Evolutionary conservation across 495 filamentous ascomycete species (phyloP), one percentile per base, ranked within the genome.

Genomic region (Durotheca rogersii): DNA sequence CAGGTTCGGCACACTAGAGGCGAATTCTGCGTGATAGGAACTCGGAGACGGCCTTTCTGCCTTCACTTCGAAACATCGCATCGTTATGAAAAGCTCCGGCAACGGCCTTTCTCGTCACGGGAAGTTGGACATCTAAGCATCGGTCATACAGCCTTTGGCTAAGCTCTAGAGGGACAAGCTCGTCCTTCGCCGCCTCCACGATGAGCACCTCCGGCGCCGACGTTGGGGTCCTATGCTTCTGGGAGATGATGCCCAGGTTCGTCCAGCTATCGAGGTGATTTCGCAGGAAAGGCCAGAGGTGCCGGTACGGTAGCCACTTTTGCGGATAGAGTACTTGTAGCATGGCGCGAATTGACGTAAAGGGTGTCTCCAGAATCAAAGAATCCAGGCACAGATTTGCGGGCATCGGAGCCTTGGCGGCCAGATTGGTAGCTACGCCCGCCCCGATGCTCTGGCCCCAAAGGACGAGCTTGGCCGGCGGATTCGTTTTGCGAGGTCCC

Each of bases 361-460:
- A 90, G 2, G 89, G 88, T 0, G 88, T 90, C 56, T 93, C 88
- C 7, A 92, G 72, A 9, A 92, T 67, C 41, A 93, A 37, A 3
- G 76, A 78, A 6, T 60, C 57, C 3, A 84, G 64, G 0, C 62
- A 57, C 30, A 64, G 29, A 27, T 61, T 53, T 6, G 34, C 23
- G 7, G 60, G 60, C 11, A 62, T 54, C 30, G 35, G 34, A 61
- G 56, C 27, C 54, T 66, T 39, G 11, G 66, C 69, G 10, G 62
- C 63, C n/a, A 79, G 66, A 49, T 76, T 75, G 16, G 74, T 75
- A 6, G 85, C 78, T 2, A 83, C 72, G 5, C 80, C 81, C 2
- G 66, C 78, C 3, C 89, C 89, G 15, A 92, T 82, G 48, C 81
- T 86, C 56, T 93, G 88, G 0, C 88, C 87, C 88, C 88, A 93